A percentile compares a stretch with the other conserved stretches of the same genome.
These are phyloP conservation scores for Piromyces finnis DNA, from an alignment of 192 early-diverging fungal species.

Conservation along the genomic window DNA sequence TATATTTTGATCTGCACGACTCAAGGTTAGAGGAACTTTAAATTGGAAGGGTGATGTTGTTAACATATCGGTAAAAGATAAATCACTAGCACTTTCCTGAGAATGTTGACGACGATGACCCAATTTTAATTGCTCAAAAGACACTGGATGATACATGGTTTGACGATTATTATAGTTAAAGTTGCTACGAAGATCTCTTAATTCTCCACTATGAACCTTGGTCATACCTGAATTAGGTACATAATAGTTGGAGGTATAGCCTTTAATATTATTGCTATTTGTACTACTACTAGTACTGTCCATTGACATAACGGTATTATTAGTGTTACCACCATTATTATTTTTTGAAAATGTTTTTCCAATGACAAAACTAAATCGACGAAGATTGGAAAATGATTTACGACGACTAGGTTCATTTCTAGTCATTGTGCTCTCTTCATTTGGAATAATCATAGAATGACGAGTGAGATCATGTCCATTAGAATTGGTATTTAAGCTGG, in stretches of 20 bases:
- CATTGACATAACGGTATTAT: neutral
- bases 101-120: too few species aligned
- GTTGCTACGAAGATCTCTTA: neutral
- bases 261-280: neutral
- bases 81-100: neutral
- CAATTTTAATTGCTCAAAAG: neutral
- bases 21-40: neutral
- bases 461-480: neutral
- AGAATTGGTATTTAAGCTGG: neutral
- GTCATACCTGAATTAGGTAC: neutral
- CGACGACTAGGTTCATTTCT: neutral
- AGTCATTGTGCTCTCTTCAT: neutral
- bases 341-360: neutral
- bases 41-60: conserved; percentile 1
- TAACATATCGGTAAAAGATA: neutral
- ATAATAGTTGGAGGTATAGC: neutral
- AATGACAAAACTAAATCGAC: neutral
- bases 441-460: neutral
- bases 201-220: neutral
- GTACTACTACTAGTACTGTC: neutral
- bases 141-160: neutral
- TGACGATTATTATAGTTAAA: neutral
- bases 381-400: neutral
- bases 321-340: neutral
- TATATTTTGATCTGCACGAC: conserved; percentile 17